These are phyloP conservation scores for Eragrostis nindensis DNA, from an alignment of 176 grass and related monocot genomes.

Conservation along the genomic window DNA sequence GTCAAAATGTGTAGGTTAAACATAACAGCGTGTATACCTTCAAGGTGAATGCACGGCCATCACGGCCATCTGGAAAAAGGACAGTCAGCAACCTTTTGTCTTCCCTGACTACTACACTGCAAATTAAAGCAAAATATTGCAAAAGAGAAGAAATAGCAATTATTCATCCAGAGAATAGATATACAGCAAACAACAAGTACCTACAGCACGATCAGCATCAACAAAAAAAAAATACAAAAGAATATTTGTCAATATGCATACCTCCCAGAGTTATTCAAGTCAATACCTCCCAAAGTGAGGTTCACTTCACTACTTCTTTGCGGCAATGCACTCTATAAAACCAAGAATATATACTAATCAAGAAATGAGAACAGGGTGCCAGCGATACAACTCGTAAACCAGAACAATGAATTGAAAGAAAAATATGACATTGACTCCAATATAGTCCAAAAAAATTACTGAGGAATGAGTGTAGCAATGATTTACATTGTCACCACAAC, in stretches of 20 bases:
- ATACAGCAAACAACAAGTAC: conserved; percentile 46
- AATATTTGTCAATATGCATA: conserved; percentile 31
- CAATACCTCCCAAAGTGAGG: conserved; percentile 94
- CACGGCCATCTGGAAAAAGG: conserved; percentile 96
- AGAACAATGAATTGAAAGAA: conserved; percentile 13
- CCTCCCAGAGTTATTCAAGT: conserved; percentile 99
- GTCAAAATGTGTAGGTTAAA: conserved; percentile 32
- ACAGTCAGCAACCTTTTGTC: conserved; percentile 96
- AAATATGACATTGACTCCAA: conserved; percentile 21
- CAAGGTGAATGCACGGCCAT: conserved; percentile 97
- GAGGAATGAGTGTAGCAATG: not conserved
- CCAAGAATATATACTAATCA: conserved; percentile 33
- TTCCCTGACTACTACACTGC: conserved; percentile 98
- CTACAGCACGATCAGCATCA: not conserved
- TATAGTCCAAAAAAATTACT: not conserved
- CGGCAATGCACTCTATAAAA: conserved; percentile 83
- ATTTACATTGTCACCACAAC: conserved; percentile 16
- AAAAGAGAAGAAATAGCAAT: conserved; percentile 22
- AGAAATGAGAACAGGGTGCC: conserved; percentile 28
- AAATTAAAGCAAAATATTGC: conserved; percentile 29
- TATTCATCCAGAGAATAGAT: not conserved
- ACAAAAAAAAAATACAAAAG: not conserved
- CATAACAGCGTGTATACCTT: conserved; percentile 62
- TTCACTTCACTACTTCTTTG: conserved; percentile 93
- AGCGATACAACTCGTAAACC: not conserved